Conservation (phyloP, 768 basidiomycete genomes). For the Pisolithus tinctorius region DNA sequence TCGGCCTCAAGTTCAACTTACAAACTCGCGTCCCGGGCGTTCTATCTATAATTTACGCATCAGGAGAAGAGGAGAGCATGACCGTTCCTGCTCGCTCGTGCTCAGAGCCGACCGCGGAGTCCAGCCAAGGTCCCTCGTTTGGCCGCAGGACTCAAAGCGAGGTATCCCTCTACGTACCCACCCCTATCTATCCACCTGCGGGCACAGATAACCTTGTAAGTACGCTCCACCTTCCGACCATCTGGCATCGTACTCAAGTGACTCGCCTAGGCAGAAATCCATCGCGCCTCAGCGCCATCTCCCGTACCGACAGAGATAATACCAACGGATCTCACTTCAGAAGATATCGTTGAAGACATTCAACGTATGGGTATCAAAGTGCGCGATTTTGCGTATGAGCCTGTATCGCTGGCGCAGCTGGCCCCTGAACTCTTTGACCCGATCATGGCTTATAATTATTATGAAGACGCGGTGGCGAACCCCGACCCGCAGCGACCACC, state of each 20-base stretch:
- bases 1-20: constrained; percentile 15
- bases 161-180: constrained; percentile 5
- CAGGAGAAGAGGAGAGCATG: constrained; percentile 7
- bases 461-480: too few species aligned
- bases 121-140: constrained; percentile 17
- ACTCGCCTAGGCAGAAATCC: constrained; percentile 7
- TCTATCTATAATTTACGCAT: constrained; percentile 5
- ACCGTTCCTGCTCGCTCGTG: constrained; percentile 12
- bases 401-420: too few species aligned
- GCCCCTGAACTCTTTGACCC: too few species aligned
- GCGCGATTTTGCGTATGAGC: too few species aligned
- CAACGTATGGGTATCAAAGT: constrained; percentile 21
- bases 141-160: constrained; percentile 22
- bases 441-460: too few species aligned
- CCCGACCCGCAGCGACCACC: too few species aligned
- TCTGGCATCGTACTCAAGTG: neutral
- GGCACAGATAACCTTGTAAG: constrained; percentile 23
- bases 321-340: constrained; percentile 24
- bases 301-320: constrained; percentile 29
- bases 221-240: neutral
- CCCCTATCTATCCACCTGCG: constrained; percentile 7
- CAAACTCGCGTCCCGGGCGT: constrained; percentile 9
- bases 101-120: constrained; percentile 20
- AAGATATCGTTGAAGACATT: constrained; percentile 28
- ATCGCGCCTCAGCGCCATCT: constrained; percentile 20